Conservation (phyloP, 1,139 yeast genomes). For the Citeromyces hawaiiensis region DNA sequence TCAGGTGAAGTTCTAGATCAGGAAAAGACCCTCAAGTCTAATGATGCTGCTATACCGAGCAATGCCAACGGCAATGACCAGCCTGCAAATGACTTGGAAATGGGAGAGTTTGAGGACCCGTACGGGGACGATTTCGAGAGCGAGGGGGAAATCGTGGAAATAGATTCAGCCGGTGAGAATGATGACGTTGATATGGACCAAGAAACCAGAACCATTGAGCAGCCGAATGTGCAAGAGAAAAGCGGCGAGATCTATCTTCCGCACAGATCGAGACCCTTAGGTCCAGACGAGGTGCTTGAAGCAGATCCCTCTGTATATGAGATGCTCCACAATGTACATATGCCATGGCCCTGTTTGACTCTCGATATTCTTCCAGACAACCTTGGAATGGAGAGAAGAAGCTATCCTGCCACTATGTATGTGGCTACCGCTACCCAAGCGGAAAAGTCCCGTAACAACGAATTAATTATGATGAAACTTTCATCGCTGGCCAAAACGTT, state of each 20-base stretch:
- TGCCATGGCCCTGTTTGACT: conserved; percentile 96
- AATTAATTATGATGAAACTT: conserved; percentile 71
- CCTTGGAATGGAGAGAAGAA: conserved; percentile 79
- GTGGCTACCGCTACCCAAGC: conserved; percentile 95
- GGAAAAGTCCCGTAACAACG: conserved; percentile 73
- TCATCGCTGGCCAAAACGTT: conserved; percentile 76
- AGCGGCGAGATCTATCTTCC: conserved; percentile 54
- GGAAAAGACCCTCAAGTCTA: conserved; percentile 13
- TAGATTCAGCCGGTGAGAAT: conserved; percentile 6
- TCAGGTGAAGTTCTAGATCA: conserved; percentile 20
- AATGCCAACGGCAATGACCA: conserved; percentile 14
- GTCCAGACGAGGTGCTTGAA: conserved; percentile 91
- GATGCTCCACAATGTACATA: conserved; percentile 86
- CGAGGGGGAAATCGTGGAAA: conserved; percentile 13
- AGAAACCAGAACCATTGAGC: conserved; percentile 6
- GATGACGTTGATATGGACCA: conserved; percentile 7
- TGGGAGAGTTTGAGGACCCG: conserved; percentile 5
- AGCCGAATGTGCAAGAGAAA: conserved; percentile 14
- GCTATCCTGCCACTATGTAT: conserved; percentile 79
- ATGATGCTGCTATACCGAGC: conserved; percentile 9
- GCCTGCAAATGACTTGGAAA: conserved; percentile 18
- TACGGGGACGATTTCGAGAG: conserved; percentile 13
- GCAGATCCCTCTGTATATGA: conserved; percentile 95
- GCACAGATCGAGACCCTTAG: conserved; percentile 77
- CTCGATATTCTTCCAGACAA: conserved; percentile 80